These are phyloP conservation scores for Kuraishia floccosa DNA, from an alignment of 805 yeast species.

Conservation along the genomic window DNA sequence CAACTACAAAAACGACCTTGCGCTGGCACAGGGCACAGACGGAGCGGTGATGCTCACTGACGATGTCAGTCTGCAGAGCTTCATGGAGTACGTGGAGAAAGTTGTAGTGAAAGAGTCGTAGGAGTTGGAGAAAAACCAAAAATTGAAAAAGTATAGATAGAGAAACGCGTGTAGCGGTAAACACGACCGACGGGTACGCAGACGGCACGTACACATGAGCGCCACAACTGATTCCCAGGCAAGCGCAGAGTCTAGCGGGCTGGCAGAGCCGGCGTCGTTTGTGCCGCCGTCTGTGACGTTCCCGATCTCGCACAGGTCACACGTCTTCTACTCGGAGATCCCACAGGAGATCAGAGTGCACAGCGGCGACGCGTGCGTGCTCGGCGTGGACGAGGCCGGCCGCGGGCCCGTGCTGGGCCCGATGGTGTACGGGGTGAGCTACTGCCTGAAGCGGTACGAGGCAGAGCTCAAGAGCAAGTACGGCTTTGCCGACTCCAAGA, in stretches of 20 bases:
- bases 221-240: too few relatives aligned
- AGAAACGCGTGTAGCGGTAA: too few relatives aligned
- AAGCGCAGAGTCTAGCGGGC: too few relatives aligned
- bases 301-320: conserved; percentile 23
- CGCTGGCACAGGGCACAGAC: conserved; percentile 12
- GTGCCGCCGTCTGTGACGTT: conserved; percentile 22
- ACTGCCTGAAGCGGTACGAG: conserved; percentile 48
- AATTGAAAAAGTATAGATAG: too few relatives aligned
- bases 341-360: conserved; percentile 26
- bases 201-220: too few relatives aligned
- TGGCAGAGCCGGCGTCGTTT: conserved; percentile 7
- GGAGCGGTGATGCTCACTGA: conserved; percentile 42
- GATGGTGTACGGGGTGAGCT: conserved; percentile 91
- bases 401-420: conserved; percentile 97
- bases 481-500: conserved; percentile 92
- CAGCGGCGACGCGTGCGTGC: conserved; percentile 30
- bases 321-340: conserved; percentile 37
- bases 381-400: conserved; percentile 98
- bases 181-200: too few relatives aligned
- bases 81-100: conserved; percentile 40
- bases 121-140: too few relatives aligned
- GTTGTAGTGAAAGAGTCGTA: conserved; percentile 15
- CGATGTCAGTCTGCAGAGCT: conserved; percentile 44
- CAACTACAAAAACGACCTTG: conserved; percentile 27
- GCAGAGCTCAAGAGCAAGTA: conserved; percentile 34